Percentiles rank a stretch among this genome's conserved stretches.
These are phyloP conservation scores for Tetrastigma voinierianum DNA, from an alignment of 164 flowering plant species.

Conservation along the genomic window DNA sequence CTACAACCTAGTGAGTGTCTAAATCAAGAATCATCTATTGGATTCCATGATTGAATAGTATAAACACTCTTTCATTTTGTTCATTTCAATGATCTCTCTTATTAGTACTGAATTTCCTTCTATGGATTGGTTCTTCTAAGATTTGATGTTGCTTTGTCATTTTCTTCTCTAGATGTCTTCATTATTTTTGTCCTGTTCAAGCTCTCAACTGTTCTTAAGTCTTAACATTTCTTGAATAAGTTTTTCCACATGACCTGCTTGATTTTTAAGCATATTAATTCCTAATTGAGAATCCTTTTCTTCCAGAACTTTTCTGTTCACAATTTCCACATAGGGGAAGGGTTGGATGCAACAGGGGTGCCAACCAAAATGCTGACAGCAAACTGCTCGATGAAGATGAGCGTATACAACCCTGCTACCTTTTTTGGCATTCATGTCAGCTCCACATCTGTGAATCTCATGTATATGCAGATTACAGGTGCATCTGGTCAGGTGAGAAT, in stretches of 20 bases:
- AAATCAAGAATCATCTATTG: too few relatives aligned
- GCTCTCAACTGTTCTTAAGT: too few relatives aligned
- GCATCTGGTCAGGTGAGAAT: conserved; percentile 57
- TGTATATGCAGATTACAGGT: conserved; percentile 31
- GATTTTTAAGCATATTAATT: not conserved
- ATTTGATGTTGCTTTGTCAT: too few relatives aligned
- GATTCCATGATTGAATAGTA: too few relatives aligned
- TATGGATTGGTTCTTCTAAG: too few relatives aligned
- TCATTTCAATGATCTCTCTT: too few relatives aligned
- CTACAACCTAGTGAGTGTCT: too few relatives aligned
- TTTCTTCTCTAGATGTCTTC: too few relatives aligned
- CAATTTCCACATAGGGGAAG: conserved; percentile 36
- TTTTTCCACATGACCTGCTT: not conserved
- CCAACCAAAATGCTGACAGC: conserved; percentile 52
- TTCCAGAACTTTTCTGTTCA: conserved; percentile 37
- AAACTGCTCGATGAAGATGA: conserved; percentile 46
- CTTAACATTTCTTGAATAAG: too few relatives aligned
- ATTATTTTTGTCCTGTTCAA: too few relatives aligned
- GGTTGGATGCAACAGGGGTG: conserved; percentile 62
- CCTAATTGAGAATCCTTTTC: not conserved
- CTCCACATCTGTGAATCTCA: conserved; percentile 34
- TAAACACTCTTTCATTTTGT: too few relatives aligned
- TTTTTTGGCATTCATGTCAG: conserved; percentile 63
- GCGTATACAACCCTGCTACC: conserved; percentile 51
- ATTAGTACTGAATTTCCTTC: too few relatives aligned